phyloP scores from a whole-genome alignment of 2,329 filamentous ascomycete genomes.

The Xylaria sp. region DNA sequence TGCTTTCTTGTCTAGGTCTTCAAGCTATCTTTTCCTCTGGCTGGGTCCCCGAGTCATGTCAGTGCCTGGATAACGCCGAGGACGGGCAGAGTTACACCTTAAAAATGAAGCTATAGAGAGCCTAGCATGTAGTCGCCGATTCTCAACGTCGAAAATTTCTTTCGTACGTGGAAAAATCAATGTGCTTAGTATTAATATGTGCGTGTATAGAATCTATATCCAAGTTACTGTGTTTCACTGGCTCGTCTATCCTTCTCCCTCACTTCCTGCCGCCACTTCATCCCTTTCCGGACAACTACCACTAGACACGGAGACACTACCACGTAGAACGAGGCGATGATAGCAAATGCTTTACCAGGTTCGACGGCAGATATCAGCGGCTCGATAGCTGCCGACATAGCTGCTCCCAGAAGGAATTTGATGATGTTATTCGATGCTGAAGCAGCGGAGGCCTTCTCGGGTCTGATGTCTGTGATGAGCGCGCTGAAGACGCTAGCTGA shows the following conservation, averaged over 20 bases:
- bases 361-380: conserved; percentile 65
- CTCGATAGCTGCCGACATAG: conserved; percentile 67
- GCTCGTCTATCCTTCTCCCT: conserved; percentile 23
- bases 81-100: not conserved
- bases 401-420: conserved; percentile 68
- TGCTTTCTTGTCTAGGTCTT: not conserved
- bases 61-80: not conserved
- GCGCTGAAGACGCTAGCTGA: conserved; percentile 69
- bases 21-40: not conserved
- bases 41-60: not conserved
- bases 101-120: not conserved
- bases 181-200: not conserved
- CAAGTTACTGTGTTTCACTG: conserved; percentile 5
- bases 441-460: conserved; percentile 66
- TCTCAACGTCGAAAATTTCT: not conserved
- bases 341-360: conserved; percentile 68
- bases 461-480: conserved; percentile 70
- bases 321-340: conserved; percentile 62
- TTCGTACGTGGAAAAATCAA: not conserved
- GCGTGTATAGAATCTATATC: conserved; percentile 2
- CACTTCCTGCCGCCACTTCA: conserved; percentile 58
- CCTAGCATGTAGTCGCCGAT: not conserved
- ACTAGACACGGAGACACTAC: conserved; percentile 60
- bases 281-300: conserved; percentile 58
- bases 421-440: conserved; percentile 71